phyloP scores from a whole-genome alignment of 768 basidiomycete species.

The Tulasnella sp. region DNA sequence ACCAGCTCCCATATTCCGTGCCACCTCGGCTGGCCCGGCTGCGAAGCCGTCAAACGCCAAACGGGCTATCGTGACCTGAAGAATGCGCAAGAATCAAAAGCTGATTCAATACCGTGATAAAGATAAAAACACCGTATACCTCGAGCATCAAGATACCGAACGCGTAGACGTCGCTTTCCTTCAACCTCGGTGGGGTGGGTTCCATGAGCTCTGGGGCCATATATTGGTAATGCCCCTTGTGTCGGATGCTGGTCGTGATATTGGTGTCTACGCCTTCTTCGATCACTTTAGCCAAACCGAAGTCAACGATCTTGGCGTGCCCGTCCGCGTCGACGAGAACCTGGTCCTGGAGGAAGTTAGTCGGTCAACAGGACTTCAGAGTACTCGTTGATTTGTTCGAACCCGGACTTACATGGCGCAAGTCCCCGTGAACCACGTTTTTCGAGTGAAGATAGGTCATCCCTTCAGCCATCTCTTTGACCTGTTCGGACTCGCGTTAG shows the following conservation, averaged over 20 bases:
- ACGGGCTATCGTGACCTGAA: no score
- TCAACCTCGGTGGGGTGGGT: not conserved
- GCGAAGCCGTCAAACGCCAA: no score
- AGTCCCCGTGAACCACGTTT: not conserved
- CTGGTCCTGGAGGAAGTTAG: not conserved
- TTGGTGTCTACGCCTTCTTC: not conserved
- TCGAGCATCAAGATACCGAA: not conserved
- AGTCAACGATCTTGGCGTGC: not conserved
- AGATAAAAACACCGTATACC: not conserved
- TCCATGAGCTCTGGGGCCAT: not conserved
- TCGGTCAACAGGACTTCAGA: not conserved
- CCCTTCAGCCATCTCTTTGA: not conserved
- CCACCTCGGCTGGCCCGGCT: no score
- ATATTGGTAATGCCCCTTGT: not conserved
- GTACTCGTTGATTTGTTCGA: not conserved
- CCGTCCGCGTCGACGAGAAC: not conserved
- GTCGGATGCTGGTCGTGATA: not conserved
- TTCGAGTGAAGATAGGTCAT: not conserved
- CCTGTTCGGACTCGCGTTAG: not conserved
- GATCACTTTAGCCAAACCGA: not conserved
- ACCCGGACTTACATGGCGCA: not conserved
- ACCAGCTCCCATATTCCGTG: no score
- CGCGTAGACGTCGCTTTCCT: not conserved
- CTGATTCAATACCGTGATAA: no score
- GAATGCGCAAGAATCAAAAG: no score